These are phyloP conservation scores for Phytophthora fragariae DNA, from an alignment of 352 stramenopile species.

Conservation along the genomic window DNA sequence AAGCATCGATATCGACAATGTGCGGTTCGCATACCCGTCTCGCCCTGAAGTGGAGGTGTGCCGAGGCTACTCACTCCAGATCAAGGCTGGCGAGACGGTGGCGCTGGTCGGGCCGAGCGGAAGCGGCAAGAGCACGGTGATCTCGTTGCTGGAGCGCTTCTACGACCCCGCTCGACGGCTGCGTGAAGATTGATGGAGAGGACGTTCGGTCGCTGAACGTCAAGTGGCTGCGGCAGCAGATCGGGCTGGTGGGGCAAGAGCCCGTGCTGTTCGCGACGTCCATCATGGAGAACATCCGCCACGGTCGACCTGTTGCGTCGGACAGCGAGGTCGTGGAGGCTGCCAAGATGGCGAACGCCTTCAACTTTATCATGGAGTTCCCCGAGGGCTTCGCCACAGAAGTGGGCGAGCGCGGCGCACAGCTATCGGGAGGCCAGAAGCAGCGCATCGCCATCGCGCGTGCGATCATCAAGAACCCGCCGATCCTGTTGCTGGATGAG, in stretches of 20 bases:
- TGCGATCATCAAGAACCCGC: slow-evolving; percentile 90
- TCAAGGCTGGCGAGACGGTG: slow-evolving; percentile 58
- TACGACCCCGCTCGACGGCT: slow-evolving; percentile 53
- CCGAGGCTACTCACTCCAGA: slow-evolving; percentile 46
- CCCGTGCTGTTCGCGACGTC: slow-evolving; percentile 68
- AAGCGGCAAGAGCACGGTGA: slow-evolving; percentile 68
- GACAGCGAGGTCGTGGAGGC: slow-evolving; percentile 71
- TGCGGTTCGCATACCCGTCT: slow-evolving; percentile 68
- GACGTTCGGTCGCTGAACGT: slow-evolving; percentile 77
- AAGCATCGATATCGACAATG: slow-evolving; percentile 81
- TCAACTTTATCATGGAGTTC: slow-evolving; percentile 92
- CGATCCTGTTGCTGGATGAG: slow-evolving; percentile 92
- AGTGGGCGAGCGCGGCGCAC: slow-evolving; percentile 86
- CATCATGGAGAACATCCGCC: slow-evolving; percentile 79
- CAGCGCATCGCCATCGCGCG: slow-evolving; percentile 93
- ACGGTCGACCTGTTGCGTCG: slow-evolving; percentile 48
- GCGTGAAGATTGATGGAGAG: slow-evolving; percentile 52
- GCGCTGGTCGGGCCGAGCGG: slow-evolving; percentile 66
- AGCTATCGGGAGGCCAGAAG: slow-evolving; percentile 95
- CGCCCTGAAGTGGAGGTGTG: slow-evolving; percentile 52
- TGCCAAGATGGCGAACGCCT: slow-evolving; percentile 88
- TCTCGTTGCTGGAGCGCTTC: slow-evolving; percentile 64
- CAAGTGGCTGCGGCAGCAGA: slow-evolving; percentile 65
- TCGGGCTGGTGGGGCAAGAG: slow-evolving; percentile 93
- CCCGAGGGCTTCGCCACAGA: slow-evolving; percentile 90